Evolutionary conservation across 257 asterid species (phyloP).

Genomic region (Gentiana macrophylla): DNA sequence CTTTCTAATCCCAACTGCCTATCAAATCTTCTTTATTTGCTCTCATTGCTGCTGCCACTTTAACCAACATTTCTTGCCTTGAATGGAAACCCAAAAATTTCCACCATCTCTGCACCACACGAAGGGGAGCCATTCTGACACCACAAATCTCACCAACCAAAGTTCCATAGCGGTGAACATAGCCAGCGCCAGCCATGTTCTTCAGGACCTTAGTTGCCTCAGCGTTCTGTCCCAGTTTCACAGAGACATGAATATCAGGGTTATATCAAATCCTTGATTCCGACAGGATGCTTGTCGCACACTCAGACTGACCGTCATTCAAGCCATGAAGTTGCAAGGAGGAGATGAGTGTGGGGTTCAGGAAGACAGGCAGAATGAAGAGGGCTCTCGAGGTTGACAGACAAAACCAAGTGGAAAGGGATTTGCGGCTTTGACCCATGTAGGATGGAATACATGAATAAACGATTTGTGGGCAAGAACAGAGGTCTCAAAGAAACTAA

Average conservation of each 20-base stretch:
- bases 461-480: constrained; percentile 31
- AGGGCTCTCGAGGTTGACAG: constrained; percentile 43
- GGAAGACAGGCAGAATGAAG: constrained; percentile 80
- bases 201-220: constrained; percentile 49
- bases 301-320: constrained; percentile 17
- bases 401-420: constrained; percentile 63
- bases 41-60: constrained; percentile 42
- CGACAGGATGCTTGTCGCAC: constrained; percentile 29
- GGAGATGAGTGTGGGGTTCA: constrained; percentile 43
- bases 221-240: constrained; percentile 46
- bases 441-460: constrained; percentile 59
- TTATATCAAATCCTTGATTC: constrained; percentile 59
- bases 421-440: constrained; percentile 32
- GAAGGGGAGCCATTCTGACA: constrained; percentile 24
- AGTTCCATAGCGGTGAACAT: constrained; percentile 55
- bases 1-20: constrained; percentile 53
- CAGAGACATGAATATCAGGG: constrained; percentile 55
- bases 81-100: constrained; percentile 37
- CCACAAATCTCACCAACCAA: constrained; percentile 44
- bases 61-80: constrained; percentile 44
- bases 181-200: constrained; percentile 52
- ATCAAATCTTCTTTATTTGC: constrained; percentile 44
- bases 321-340: constrained; percentile 59
- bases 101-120: constrained; percentile 43
- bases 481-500: constrained; percentile 51